A percentile compares a stretch with the other conserved stretches of the same genome.
Evolutionary conservation across 331 rosid species (phyloP).

Genomic region (Quercus tomentella): DNA sequence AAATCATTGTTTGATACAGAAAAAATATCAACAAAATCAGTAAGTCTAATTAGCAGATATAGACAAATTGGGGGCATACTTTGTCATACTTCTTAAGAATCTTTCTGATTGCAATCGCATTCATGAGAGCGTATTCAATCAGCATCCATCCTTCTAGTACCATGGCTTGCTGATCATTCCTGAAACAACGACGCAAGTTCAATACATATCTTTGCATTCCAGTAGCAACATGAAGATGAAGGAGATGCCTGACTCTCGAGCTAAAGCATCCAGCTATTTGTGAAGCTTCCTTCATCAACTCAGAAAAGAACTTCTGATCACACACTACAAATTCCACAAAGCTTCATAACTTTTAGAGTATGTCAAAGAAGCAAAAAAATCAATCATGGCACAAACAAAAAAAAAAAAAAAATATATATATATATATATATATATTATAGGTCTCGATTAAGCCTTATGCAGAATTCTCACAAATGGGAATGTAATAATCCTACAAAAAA

Average conservation of each 20-base stretch:
- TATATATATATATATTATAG: no score
- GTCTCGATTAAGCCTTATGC: not conserved
- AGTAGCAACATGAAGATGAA: constrained; percentile 65
- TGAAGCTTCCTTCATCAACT: constrained; percentile 83
- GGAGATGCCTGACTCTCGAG: constrained; percentile 75
- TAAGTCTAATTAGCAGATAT: not conserved
- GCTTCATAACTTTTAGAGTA: not conserved
- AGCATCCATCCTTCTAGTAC: constrained; percentile 67
- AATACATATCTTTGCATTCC: constrained; percentile 68
- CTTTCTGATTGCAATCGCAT: constrained; percentile 72
- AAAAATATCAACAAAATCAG: not conserved
- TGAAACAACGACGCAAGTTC: constrained; percentile 60
- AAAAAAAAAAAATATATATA: no score
- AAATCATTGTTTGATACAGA: not conserved
- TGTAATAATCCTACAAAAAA: not conserved
- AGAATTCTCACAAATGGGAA: not conserved
- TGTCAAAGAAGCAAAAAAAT: not conserved
- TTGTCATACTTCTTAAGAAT: constrained; percentile 95
- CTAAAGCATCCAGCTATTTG: constrained; percentile 65
- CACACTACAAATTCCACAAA: constrained; percentile 46
- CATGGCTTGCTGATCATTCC: constrained; percentile 46
- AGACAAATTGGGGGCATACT: constrained; percentile 35
- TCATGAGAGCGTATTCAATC: constrained; percentile 80
- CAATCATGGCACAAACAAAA: no score
- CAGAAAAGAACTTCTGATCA: constrained; percentile 75